Percentiles rank a stretch among this genome's conserved stretches.
Conservation (phyloP, 2,329 filamentous ascomycete genomes). For the Hypoxylon sp. region DNA sequence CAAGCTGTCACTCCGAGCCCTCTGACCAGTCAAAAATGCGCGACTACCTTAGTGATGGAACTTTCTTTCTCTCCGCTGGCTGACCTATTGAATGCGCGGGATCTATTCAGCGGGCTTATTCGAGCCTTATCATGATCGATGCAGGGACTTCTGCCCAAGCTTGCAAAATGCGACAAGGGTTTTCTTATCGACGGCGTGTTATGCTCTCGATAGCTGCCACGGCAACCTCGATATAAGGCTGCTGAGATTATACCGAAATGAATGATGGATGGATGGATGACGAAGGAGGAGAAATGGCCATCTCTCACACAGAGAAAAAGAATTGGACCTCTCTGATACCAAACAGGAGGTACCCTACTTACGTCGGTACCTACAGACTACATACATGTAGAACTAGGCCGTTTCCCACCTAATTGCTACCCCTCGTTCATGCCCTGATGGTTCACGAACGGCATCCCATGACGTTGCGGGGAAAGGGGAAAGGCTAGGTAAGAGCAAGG, state of each 20-base stretch:
- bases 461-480: slow-evolving; percentile 33
- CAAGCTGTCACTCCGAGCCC: neutral
- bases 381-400: slow-evolving; percentile 2
- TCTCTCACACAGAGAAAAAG: slow-evolving; percentile 32
- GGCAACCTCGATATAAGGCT: slow-evolving; percentile 9
- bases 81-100: slow-evolving; percentile 31
- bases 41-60: slow-evolving; percentile 6
- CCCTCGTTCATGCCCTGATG: slow-evolving; percentile 39
- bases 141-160: slow-evolving; percentile 13
- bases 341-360: slow-evolving; percentile 1
- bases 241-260: slow-evolving; percentile 10
- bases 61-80: slow-evolving; percentile 10
- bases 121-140: slow-evolving; percentile 31
- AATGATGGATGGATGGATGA: slow-evolving; percentile 24
- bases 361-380: slow-evolving; percentile 10
- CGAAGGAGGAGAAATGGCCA: slow-evolving; percentile 27
- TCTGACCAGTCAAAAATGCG: slow-evolving; percentile 15
- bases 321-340: slow-evolving; percentile 25
- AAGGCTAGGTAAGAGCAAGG: slow-evolving; percentile 33
- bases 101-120: slow-evolving; percentile 13
- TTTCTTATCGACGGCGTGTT: slow-evolving; percentile 15
- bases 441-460: slow-evolving; percentile 37
- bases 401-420: slow-evolving; percentile 21
- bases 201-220: slow-evolving; percentile 1
- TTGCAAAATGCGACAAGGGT: slow-evolving; percentile 6